Evolutionary conservation across 2,329 filamentous ascomycete genomes (phyloP), one percentile per base, ranked within the genome.

Genomic region (Moelleriella libera): DNA sequence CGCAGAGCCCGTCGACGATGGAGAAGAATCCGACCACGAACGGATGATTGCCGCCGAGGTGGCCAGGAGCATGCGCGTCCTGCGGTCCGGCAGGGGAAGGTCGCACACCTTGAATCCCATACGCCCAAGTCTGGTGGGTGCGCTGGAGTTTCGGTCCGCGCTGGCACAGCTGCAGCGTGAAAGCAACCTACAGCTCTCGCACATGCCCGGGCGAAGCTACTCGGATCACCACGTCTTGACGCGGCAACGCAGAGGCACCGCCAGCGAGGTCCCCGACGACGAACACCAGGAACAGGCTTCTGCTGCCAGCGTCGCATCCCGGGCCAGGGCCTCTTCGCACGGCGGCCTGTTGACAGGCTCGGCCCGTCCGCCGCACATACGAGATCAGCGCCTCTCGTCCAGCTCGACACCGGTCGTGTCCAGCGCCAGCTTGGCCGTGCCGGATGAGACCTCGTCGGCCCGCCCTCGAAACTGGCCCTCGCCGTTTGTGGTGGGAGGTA

Each of bases 121-220:
- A 52, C 77, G 92, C 42, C 90, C 92, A 1, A 97, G 92, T 68
- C 69, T 98, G 44, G 83, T 98, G 4, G 92, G 92, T 42, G 92
- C 87, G 7, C 71, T 98, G 49, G 92, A 98, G 64, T 98, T 98
- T 57, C 78, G 89, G 55, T 90, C 90, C 2, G 83, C 95, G 3
- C 69, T 98, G 43, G 83, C 86, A n/a, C 88, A 88, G 3, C 67
- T 98, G 48, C 82, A 94, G 57, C 85, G 82, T 53, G 85, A 88
- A 48, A 79, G 85, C 58, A 92, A 87, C 53, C 77, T 85, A 30
- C 80, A 82, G 55, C 75, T 84, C 14, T 76, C 80, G 42, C 76
- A 81, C 2, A 80, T 94, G 51, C 74, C 80, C 53, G 65, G 80
- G 29, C 76, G 84, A 50, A 78, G 82, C 55, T 63, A 67, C 41